Evolutionary conservation across 176 grass and related monocot genomes (phyloP).

Genomic region (Eremochloa ophiuroides): DNA sequence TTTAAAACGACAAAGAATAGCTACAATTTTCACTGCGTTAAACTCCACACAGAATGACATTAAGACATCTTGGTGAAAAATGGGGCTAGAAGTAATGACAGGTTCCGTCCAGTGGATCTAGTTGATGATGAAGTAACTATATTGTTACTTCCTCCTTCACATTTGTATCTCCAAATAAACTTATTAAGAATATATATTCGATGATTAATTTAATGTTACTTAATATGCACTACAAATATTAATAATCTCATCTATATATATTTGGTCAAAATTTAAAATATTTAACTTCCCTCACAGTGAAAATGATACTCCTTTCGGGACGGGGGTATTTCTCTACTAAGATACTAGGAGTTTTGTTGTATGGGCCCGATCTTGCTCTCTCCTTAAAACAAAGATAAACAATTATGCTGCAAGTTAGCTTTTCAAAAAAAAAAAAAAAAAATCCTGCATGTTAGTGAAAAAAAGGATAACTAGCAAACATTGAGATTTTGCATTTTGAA

Average conservation of each 20-base stretch:
- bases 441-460: background rate
- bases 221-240: no score
- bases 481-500: background rate
- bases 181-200: no score
- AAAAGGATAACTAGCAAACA: background rate
- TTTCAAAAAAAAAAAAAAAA: background rate
- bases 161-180: no score
- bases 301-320: no score
- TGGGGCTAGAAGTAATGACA: background rate
- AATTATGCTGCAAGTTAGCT: background rate
- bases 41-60: background rate
- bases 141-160: no score
- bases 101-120: background rate
- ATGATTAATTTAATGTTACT: no score
- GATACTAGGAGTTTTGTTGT: background rate
- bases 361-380: background rate
- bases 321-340: background rate
- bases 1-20: background rate
- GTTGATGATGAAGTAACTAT: background rate
- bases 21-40: background rate
- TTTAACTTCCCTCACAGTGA: no score
- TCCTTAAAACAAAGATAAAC: background rate
- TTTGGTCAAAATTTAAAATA: no score
- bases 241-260: no score
- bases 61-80: background rate